Evolutionary conservation across 805 yeast species (phyloP).

Genomic region (Candida yuanshanica): DNA sequence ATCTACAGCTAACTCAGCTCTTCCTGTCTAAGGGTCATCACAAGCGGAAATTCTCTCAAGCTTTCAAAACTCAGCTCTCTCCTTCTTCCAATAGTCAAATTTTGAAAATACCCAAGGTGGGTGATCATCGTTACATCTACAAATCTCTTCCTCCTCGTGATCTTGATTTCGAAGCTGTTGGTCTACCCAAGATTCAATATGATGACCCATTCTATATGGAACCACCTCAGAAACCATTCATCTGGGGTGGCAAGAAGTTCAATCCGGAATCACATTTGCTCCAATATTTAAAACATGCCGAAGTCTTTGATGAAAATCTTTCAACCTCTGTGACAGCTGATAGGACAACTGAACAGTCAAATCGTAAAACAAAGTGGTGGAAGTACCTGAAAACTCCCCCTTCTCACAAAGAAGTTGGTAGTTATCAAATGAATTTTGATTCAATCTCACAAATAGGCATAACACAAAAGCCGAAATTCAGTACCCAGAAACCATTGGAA

Average conservation of each 20-base stretch:
- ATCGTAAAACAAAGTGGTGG: conserved; percentile 29
- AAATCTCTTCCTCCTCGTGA: conserved; percentile 10
- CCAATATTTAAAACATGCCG: conserved; percentile 26
- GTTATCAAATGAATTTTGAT: conserved; percentile 3
- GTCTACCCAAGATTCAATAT: conserved; percentile 48
- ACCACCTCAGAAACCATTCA: conserved; percentile 43
- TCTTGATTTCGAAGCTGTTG: conserved; percentile 40
- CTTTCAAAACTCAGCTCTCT: not conserved
- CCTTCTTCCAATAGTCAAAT: not conserved
- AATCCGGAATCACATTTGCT: conserved; percentile 37
- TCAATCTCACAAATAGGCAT: conserved; percentile 48
- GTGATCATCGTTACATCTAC: conserved; percentile 8
- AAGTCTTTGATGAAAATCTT: conserved; percentile 16
- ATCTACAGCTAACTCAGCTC: conserved; percentile 10
- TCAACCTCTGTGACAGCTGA: not conserved
- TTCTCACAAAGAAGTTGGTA: conserved; percentile 28
- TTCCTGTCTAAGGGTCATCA: not conserved
- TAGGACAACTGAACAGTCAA: not conserved
- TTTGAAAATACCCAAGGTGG: not conserved
- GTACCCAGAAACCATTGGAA: conserved; percentile 27
- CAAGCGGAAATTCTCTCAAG: conserved; percentile 9
- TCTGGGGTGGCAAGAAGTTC: conserved; percentile 64
- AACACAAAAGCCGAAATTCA: conserved; percentile 35
- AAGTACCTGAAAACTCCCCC: conserved; percentile 48
- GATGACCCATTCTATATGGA: conserved; percentile 59